Base-by-base conservation (phyloP, 768 basidiomycete species). In the Guyanaporus albipodus region DNA sequence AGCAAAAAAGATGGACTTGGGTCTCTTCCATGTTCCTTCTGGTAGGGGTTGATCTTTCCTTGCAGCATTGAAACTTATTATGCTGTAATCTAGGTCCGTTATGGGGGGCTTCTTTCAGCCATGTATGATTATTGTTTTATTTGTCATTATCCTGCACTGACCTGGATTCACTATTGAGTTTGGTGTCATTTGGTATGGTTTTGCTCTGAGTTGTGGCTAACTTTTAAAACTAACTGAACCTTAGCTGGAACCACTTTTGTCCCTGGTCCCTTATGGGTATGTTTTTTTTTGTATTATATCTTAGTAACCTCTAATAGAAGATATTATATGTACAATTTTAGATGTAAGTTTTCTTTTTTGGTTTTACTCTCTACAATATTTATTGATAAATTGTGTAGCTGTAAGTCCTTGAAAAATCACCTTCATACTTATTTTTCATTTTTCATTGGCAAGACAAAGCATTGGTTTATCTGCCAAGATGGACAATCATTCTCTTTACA, bases 1-100 rank as follows among this genome's bases (percentile, higher is more conserved):
- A 53, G 52, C 45, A 31, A 2, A 42, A 40, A 31, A 15, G 14
- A 6, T 53, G 52, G 52, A 46, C 49, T 3, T 46, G 36, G 44
- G 23, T 53, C 17, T 50, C 52, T 9, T 38, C 26, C 3, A 11
- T 27, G 9, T 53, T 50, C 29, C 15, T 44, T 26, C 4, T 53
- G 1, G 52, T 53, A 19, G 6, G 39, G 29, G 18, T n/a, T 15
- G 6, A 29, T 15, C 17, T 17, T 18, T 4, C 6, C 6, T 14
- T 11, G 4, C 8, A 4, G n/a, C 23, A 10, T 8, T 28, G n/a
- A n/a, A n/a, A n/a, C 11, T 6, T 21, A 4, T 23, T 0, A 28
- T 6, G 10, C 10, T 10, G 14, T 17, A 8, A 23, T 15, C 38
- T 40, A 53, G 52, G 48, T 53, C 19, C 48, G 48, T 21, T 53